phyloP scores from a whole-genome alignment of 306 rosid genomes.

The Quercus alba region DNA sequence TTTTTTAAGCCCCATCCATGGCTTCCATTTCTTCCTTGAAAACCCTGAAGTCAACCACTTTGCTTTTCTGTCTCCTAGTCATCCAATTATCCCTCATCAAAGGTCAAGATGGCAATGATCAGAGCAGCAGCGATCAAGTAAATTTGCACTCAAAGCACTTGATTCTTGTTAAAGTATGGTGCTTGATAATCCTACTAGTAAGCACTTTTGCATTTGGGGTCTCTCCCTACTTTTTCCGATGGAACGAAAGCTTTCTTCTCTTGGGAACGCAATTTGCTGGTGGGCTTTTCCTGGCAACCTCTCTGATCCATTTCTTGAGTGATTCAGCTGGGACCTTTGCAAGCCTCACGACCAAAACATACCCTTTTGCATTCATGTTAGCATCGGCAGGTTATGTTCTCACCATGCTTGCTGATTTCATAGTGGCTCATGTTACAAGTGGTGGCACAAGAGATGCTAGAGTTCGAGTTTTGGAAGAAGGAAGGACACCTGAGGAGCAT shows the following conservation, averaged over 20 bases:
- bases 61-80: constrained; percentile 26
- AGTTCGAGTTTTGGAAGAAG: constrained; percentile 49
- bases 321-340: constrained; percentile 44
- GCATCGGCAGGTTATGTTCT: constrained; percentile 60
- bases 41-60: constrained; percentile 46
- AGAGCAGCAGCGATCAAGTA: background rate
- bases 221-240: constrained; percentile 58
- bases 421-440: constrained; percentile 29
- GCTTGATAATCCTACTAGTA: constrained; percentile 54
- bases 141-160: constrained; percentile 40
- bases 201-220: constrained; percentile 61
- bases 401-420: constrained; percentile 69
- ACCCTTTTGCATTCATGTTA: constrained; percentile 77
- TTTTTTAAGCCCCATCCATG: constrained; percentile 11
- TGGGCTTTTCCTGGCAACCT: constrained; percentile 72
- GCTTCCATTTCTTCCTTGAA: constrained; percentile 24
- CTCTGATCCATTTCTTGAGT: constrained; percentile 76
- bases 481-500: constrained; percentile 19
- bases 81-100: constrained; percentile 18
- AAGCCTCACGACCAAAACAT: constrained; percentile 51
- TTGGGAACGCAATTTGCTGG: constrained; percentile 71
- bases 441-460: constrained; percentile 31
- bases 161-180: constrained; percentile 65
- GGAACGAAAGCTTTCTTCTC: constrained; percentile 72
- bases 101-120: constrained; percentile 38